These are phyloP conservation scores for Bjerkandera adusta DNA, from an alignment of 1,284 basidiomycete genomes.

Conservation along the genomic window DNA sequence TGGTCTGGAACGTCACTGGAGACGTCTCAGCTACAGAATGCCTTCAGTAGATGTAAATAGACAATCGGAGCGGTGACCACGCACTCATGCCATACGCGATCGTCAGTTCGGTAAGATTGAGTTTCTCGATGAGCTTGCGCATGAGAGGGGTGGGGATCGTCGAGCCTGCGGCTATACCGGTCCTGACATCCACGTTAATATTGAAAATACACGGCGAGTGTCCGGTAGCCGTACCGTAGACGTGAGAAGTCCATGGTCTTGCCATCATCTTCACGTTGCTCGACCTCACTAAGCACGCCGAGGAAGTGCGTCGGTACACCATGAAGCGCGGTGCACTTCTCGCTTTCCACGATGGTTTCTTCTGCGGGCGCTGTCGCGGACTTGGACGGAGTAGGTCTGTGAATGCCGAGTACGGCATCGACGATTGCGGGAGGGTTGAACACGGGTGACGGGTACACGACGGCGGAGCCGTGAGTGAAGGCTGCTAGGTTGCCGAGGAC, in stretches of 20 bases:
- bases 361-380: too few relatives aligned
- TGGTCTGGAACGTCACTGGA: conserved; percentile 81
- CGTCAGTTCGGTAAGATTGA: conserved; percentile 71
- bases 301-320: conserved; percentile 87
- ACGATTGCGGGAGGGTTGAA: conserved; percentile 67
- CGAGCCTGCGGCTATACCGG: conserved; percentile 79
- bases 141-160: conserved; percentile 79
- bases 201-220: not conserved
- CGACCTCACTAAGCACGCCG: conserved; percentile 67
- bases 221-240: conserved; percentile 44
- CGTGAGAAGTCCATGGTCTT: conserved; percentile 44
- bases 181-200: conserved; percentile 38
- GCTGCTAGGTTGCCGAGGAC: conserved; percentile 81
- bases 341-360: too few relatives aligned
- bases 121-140: conserved; percentile 61
- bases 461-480: conserved; percentile 70
- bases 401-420: conserved; percentile 57
- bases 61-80: conserved; percentile 24
- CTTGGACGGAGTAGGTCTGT: too few relatives aligned
- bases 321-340: conserved; percentile 78
- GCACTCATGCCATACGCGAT: conserved; percentile 83
- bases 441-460: conserved; percentile 72
- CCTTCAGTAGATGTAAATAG: not conserved
- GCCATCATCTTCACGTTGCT: conserved; percentile 46
- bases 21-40: conserved; percentile 54